phyloP scores from a whole-genome alignment of 169 alveolate species.

The Plasmodium knowlesi region DNA sequence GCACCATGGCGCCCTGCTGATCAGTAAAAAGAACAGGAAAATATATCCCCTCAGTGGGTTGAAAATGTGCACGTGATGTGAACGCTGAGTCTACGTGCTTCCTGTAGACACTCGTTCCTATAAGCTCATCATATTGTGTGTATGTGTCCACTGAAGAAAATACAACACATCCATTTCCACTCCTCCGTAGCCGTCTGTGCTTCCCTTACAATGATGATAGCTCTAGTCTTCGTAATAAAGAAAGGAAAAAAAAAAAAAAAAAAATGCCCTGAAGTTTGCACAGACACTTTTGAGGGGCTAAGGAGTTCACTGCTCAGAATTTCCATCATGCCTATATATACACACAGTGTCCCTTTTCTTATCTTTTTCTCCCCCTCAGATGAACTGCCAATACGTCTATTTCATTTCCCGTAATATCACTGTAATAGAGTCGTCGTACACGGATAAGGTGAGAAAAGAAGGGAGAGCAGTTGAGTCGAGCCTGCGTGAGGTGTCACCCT shows the following conservation, averaged over 20 bases:
- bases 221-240: constrained; percentile 39
- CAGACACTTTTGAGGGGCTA: neutral
- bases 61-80: neutral
- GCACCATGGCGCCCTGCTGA: constrained; percentile 37
- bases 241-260: neutral
- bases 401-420: constrained; percentile 57
- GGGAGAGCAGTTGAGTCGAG: neutral
- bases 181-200: constrained; percentile 37
- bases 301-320: neutral
- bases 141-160: neutral
- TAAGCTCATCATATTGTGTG: neutral
- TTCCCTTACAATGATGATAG: constrained; percentile 20
- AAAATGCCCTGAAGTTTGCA: neutral
- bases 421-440: constrained; percentile 45
- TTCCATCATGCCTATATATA: neutral
- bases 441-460: constrained; percentile 21
- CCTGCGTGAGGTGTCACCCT: neutral
- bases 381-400: constrained; percentile 48
- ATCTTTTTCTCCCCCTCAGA: constrained; percentile 1
- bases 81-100: neutral
- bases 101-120: neutral
- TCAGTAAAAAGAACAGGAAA: constrained; percentile 24
- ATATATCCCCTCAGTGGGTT: neutral
- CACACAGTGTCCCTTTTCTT: neutral
- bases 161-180: neutral